phyloP scores from a whole-genome alignment of 345 rosid species.

The Pistacia integerrima region DNA sequence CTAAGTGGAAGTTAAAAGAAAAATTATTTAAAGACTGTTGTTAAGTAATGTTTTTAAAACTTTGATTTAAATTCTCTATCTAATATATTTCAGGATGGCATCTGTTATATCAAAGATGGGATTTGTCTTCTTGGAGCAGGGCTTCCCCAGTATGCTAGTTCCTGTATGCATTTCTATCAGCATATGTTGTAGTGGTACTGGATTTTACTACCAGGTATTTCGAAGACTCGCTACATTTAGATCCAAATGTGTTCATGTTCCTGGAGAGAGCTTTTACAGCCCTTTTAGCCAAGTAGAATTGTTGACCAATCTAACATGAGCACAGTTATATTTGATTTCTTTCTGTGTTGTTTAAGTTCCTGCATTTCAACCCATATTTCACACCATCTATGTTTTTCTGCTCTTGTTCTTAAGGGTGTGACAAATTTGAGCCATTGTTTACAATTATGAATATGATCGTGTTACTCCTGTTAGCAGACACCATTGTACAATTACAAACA shows the following conservation, averaged over 20 bases:
- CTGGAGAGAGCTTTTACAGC: conserved; percentile 3
- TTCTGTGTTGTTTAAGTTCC: not conserved
- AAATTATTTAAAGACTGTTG: not conserved
- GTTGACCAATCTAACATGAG: not conserved
- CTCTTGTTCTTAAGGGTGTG: not conserved
- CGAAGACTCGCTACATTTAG: not conserved
- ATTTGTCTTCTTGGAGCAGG: conserved; percentile 84
- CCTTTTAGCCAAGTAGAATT: conserved; percentile 5
- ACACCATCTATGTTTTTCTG: not conserved
- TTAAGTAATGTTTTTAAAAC: not conserved
- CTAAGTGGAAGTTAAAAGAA: not conserved
- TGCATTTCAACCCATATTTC: too few relatives aligned
- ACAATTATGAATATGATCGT: too few relatives aligned
- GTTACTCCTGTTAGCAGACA: too few relatives aligned
- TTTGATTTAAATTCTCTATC: conserved; percentile 7
- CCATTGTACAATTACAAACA: not conserved
- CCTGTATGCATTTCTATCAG: conserved; percentile 90
- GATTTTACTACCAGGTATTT: conserved; percentile 90
- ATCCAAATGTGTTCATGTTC: conserved; percentile 1
- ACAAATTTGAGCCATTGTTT: not conserved
- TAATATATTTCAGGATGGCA: conserved; percentile 74
- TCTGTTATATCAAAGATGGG: conserved; percentile 98
- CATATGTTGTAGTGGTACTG: conserved; percentile 83
- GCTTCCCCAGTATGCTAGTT: conserved; percentile 62
- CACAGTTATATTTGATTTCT: not conserved